Base-by-base conservation (phyloP, 768 basidiomycete genomes). In the Lanmaoa rubissima region DNA sequence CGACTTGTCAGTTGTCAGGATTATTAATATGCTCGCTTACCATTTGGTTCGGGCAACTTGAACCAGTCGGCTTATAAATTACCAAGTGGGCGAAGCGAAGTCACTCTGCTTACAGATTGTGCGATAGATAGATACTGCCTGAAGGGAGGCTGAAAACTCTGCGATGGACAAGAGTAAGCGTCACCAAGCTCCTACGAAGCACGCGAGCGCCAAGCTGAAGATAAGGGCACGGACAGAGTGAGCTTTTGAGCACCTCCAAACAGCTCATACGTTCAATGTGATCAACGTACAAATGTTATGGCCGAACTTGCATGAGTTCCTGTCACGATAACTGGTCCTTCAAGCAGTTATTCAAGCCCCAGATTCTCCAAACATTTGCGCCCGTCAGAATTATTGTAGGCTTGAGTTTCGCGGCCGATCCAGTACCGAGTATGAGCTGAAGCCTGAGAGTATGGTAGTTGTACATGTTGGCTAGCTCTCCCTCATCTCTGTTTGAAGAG, bases 1-100 rank as follows among this genome's bases (percentile, higher is more conserved):
- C 5, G 55, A n/a, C 36, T n/a, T 31, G 26, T 32, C 35, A 31
- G 17, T 53, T 42, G 36, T 36, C 26, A 21, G 14, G 54, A 28
- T 8, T 21, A 54, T 35, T 21, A 32, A 34, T 47, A 14, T 21
- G 13, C 19, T 34, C 21, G 35, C 54, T 35, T 35, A 40, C 39
- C 26, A 28, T 54, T 21, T 35, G 16, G 31, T 12, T 28, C 26
- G 17, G 24, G 2, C n/a, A 10, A 44, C 21, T 24, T 24, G 21
- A 24, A 24, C 16, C 16, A 13, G 14, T 56, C 24, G 42, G 56
- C n/a, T 44, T 26, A 44, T 49, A 36, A 58, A 58, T 56, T 28
- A 24, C 16, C 19, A 31, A 24, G 8, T 16, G 31, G 16, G 34
- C 8, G 8, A 34, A 51, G 28, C 9, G 7, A 19, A 13, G 19